Conservation (phyloP, 2,329 filamentous ascomycete genomes). For the Ascochyta fabae region DNA sequence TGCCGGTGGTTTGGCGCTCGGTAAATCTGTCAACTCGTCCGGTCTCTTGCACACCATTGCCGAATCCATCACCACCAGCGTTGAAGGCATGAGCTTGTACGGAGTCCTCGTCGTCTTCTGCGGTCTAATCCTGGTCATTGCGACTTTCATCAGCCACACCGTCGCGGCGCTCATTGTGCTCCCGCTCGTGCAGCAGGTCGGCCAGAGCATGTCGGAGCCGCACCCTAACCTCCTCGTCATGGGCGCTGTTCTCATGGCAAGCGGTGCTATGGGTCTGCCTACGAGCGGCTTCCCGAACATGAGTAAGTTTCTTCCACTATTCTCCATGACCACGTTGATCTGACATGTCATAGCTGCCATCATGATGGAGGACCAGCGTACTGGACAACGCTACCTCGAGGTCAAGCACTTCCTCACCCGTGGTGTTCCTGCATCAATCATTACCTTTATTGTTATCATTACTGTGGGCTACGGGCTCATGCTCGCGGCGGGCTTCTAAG, state of each 20-base stretch:
- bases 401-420: constrained; percentile 94
- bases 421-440: constrained; percentile 85
- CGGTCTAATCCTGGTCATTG: constrained; percentile 83
- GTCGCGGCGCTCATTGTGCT: constrained; percentile 95
- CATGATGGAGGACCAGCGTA: constrained; percentile 96
- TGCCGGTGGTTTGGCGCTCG: constrained; percentile 87
- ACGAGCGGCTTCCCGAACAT: constrained; percentile 98
- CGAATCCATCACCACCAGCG: constrained; percentile 71
- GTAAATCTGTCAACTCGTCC: constrained; percentile 92
- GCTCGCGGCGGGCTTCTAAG: constrained; percentile 72
- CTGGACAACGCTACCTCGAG: constrained; percentile 86
- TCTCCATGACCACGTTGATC: not conserved
- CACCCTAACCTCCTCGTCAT: constrained; percentile 96
- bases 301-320: constrained; percentile 71
- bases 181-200: constrained; percentile 87
- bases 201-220: constrained; percentile 80
- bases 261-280: constrained; percentile 94
- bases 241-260: constrained; percentile 94
- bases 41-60: constrained; percentile 91
- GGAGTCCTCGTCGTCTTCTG: constrained; percentile 86
- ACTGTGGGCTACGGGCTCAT: constrained; percentile 92
- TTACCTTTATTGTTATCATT: constrained; percentile 82
- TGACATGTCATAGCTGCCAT: constrained; percentile 74
- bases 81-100: constrained; percentile 83
- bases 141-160: constrained; percentile 97